These are phyloP conservation scores for Yamadazyma aaseri DNA, from an alignment of 1,139 yeast species.

Conservation along the genomic window DNA sequence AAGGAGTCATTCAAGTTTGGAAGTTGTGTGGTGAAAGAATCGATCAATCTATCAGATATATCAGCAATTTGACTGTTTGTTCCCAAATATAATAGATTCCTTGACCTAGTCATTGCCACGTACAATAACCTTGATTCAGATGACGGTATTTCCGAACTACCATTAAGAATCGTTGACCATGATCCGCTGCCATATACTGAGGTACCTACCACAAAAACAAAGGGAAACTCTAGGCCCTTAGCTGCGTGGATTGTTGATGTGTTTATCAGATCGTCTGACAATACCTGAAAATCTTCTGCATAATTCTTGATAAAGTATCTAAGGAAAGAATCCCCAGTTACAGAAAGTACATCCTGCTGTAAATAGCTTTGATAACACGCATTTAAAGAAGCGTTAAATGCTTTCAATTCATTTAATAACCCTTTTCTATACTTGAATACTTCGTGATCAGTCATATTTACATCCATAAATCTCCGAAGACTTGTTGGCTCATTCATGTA, in stretches of 20 bases:
- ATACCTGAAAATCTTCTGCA: constrained; percentile 38
- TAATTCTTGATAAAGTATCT: constrained; percentile 45
- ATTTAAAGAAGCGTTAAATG: constrained; percentile 28
- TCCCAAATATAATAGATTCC: constrained; percentile 45
- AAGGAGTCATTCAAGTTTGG: constrained; percentile 14
- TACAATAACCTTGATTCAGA: constrained; percentile 43
- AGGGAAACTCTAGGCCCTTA: constrained; percentile 70
- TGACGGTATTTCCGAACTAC: constrained; percentile 7
- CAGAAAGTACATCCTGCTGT: constrained; percentile 6
- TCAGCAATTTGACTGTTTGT: constrained; percentile 11
- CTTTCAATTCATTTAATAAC: constrained; percentile 19
- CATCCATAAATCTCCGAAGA: constrained; percentile 1
- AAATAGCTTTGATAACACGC: constrained; percentile 20
- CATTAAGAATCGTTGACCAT: constrained; percentile 18
- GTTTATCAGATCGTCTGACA: constrained; percentile 35
- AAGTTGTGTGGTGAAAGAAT: constrained; percentile 14
- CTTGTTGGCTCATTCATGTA: constrained; percentile 21
- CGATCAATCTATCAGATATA: constrained; percentile 8
- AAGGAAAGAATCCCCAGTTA: constrained; percentile 24
- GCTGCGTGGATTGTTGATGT: constrained; percentile 69
- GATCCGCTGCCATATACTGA: constrained; percentile 14
- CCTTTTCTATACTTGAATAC: constrained; percentile 12
- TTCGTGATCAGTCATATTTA: constrained; percentile 5
- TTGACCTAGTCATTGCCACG: constrained; percentile 68
- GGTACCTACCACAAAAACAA: constrained; percentile 55